These are phyloP conservation scores for Vigna nakashimae DNA, from an alignment of 306 rosid genomes.

Conservation along the genomic window DNA sequence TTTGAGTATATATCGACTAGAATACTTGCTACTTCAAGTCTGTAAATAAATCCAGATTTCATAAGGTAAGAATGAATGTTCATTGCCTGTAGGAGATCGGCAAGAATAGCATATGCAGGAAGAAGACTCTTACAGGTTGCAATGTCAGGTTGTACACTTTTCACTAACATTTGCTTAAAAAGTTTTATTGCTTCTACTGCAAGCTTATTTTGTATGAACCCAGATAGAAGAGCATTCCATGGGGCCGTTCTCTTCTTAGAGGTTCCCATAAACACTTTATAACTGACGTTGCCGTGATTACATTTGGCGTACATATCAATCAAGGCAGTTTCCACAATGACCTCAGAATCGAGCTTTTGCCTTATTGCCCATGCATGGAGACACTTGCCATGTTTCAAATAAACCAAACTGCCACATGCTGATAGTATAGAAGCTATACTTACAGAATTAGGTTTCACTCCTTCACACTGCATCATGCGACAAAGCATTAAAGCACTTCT, in stretches of 20 bases:
- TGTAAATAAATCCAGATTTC: slow-evolving; percentile 68
- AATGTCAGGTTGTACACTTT: slow-evolving; percentile 59
- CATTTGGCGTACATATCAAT: slow-evolving; percentile 79
- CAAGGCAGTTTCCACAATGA: slow-evolving; percentile 79
- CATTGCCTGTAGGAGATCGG: slow-evolving; percentile 73
- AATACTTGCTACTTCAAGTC: slow-evolving; percentile 71
- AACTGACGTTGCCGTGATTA: slow-evolving; percentile 53
- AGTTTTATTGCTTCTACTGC: slow-evolving; percentile 70
- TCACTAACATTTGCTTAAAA: slow-evolving; percentile 73
- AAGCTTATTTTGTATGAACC: slow-evolving; percentile 65
- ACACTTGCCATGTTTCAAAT: slow-evolving; percentile 64
- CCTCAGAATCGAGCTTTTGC: slow-evolving; percentile 69
- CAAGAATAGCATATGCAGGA: slow-evolving; percentile 79
- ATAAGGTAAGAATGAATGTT: slow-evolving; percentile 73
- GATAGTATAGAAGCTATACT: slow-evolving; percentile 74
- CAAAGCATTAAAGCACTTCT: slow-evolving; percentile 70
- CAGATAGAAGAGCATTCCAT: slow-evolving; percentile 83
- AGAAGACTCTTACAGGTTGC: slow-evolving; percentile 78
- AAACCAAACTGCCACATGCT: slow-evolving; percentile 67
- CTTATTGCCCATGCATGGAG: slow-evolving; percentile 83
- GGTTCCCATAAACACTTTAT: slow-evolving; percentile 62
- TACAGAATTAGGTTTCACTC: slow-evolving; percentile 72
- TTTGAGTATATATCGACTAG: slow-evolving; percentile 78
- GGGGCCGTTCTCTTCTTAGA: slow-evolving; percentile 71
- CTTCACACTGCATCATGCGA: slow-evolving; percentile 65